Evolutionary conservation across 1,139 yeast genomes (phyloP).

Genomic region (Pichia sp.): DNA sequence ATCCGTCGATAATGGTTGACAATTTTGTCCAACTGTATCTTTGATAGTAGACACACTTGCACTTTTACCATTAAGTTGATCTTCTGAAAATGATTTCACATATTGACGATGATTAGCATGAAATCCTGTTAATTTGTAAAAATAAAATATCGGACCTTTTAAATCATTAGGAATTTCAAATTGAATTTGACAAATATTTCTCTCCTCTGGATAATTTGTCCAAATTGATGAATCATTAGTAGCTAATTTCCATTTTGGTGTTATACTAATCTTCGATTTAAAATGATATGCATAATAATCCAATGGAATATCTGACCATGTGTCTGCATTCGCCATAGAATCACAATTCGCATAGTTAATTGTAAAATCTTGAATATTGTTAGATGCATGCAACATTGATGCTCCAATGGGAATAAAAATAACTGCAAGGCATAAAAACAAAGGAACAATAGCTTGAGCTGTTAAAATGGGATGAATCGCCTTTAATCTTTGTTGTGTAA

Average conservation of each 20-base stretch:
- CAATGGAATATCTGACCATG: constrained; percentile 57
- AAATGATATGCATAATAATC: constrained; percentile 51
- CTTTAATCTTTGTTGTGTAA: constrained; percentile 57
- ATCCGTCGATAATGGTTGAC: constrained; percentile 67
- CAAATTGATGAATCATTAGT: constrained; percentile 37
- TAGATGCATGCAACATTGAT: constrained; percentile 78
- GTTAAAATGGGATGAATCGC: constrained; percentile 78
- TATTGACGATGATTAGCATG: constrained; percentile 92
- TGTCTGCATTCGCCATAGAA: constrained; percentile 45
- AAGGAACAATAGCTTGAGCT: constrained; percentile 81
- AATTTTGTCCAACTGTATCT: constrained; percentile 71
- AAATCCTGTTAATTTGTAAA: constrained; percentile 77
- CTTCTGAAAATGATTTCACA: constrained; percentile 86
- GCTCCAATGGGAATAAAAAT: constrained; percentile 90
- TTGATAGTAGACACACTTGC: constrained; percentile 53
- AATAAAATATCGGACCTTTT: constrained; percentile 71
- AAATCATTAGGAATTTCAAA: constrained; percentile 72
- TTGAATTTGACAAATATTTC: constrained; percentile 66
- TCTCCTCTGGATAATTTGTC: constrained; percentile 49
- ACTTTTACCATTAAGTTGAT: constrained; percentile 74
- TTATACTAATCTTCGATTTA: constrained; percentile 31
- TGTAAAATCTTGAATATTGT: constrained; percentile 66
- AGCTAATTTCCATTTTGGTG: constrained; percentile 64
- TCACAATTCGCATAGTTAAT: constrained; percentile 81
- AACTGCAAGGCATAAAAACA: constrained; percentile 69